Conservation (phyloP, 805 yeast species). For the Monosporozyma aerobia region DNA sequence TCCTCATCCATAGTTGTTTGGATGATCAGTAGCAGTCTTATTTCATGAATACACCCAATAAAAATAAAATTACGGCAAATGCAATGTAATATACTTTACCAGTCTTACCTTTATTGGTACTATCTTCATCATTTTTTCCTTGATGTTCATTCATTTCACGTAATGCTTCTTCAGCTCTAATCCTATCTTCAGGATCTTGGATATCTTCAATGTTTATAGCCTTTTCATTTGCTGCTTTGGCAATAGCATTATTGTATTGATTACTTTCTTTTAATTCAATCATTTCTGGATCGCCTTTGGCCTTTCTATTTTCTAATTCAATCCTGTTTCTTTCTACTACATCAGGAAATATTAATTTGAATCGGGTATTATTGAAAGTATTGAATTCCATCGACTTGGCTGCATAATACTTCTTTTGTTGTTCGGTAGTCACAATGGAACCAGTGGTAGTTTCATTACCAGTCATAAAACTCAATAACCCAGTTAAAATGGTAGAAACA, state of each 20-base stretch:
- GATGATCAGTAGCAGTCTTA: constrained; percentile 3
- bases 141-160: constrained; percentile 6
- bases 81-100: constrained; percentile 22
- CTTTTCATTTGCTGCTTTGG: constrained; percentile 25
- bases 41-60: constrained; percentile 27
- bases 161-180: constrained; percentile 36
- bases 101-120: constrained; percentile 5
- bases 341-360: constrained; percentile 63
- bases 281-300: constrained; percentile 6
- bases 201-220: constrained; percentile 33
- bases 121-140: constrained; percentile 3
- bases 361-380: constrained; percentile 44
- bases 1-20: background rate
- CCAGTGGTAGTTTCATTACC: constrained; percentile 82
- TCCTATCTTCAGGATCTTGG: constrained; percentile 62
- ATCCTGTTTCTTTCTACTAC: constrained; percentile 31
- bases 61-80: constrained; percentile 28
- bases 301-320: constrained; percentile 18
- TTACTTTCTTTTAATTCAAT: constrained; percentile 3
- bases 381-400: constrained; percentile 53
- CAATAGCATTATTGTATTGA: constrained; percentile 16
- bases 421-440: constrained; percentile 55
- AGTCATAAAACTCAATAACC: constrained; percentile 86
- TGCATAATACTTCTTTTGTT: constrained; percentile 49
- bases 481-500: constrained; percentile 79